phyloP scores from a whole-genome alignment of 805 yeast species.

The Suhomyces faveliae region DNA sequence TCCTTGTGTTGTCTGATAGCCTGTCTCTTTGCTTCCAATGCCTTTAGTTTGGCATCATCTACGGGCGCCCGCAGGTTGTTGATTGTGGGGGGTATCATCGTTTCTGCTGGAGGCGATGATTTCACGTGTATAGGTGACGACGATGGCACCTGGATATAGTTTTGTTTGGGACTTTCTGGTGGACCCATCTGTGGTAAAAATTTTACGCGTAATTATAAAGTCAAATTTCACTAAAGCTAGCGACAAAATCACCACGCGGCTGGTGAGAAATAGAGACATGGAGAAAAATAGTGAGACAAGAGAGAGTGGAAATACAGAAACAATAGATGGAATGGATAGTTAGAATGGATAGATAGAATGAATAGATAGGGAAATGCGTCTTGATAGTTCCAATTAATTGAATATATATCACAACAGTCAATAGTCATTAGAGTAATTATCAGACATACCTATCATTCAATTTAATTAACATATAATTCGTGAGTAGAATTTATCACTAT shows the following conservation, averaged over 20 bases:
- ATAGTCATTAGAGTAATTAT: too few species aligned
- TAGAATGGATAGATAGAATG: too few species aligned
- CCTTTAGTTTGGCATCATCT: conserved; percentile 15
- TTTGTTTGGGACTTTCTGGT: conserved; percentile 8
- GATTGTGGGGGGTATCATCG: conserved; percentile 3
- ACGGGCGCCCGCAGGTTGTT: conserved; percentile 1
- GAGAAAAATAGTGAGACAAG: too few species aligned
- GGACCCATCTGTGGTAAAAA: not conserved
- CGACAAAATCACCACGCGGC: not conserved
- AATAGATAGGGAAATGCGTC: too few species aligned
- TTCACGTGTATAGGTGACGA: conserved; percentile 37
- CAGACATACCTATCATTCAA: too few species aligned
- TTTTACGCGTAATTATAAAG: not conserved
- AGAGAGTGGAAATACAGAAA: too few species aligned
- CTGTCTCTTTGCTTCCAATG: conserved; percentile 35
- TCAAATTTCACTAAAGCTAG: too few species aligned
- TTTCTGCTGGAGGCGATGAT: conserved; percentile 24
- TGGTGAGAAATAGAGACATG: not conserved
- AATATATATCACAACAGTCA: too few species aligned
- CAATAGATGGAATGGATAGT: too few species aligned
- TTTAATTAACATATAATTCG: too few species aligned
- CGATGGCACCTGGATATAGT: conserved; percentile 40
- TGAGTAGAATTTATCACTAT: too few species aligned
- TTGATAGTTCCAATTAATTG: too few species aligned
- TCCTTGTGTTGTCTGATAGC: conserved; percentile 38